These are phyloP conservation scores for Magnolia sinica DNA, from an alignment of 164 flowering plant species.

Conservation along the genomic window DNA sequence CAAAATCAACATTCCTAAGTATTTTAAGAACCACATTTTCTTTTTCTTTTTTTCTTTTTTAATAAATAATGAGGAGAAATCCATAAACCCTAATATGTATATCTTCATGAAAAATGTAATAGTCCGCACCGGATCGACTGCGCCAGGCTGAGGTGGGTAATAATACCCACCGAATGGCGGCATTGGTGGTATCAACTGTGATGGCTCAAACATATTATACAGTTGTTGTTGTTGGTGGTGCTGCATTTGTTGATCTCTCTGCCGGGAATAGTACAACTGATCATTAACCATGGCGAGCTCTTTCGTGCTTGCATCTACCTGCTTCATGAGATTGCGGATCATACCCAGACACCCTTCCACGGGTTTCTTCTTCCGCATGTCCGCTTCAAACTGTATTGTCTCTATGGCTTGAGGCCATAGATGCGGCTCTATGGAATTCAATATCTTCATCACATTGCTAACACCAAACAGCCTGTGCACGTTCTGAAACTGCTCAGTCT, in stretches of 20 bases:
- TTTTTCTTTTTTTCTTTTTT: no score
- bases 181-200: background rate
- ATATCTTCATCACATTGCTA: slow-evolving; percentile 26
- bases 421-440: background rate
- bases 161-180: background rate
- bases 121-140: background rate
- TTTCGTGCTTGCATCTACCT: background rate
- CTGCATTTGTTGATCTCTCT: background rate
- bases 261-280: background rate
- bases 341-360: slow-evolving; percentile 9
- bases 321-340: background rate
- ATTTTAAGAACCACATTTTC: no score
- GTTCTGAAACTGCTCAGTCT: slow-evolving; percentile 16
- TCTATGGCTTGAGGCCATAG: slow-evolving; percentile 16
- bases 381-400: slow-evolving; percentile 24
- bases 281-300: slow-evolving; percentile 1
- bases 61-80: no score
- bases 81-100: no score
- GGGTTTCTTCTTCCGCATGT: slow-evolving; percentile 7
- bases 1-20: no score
- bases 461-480: slow-evolving; percentile 38
- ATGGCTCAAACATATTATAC: background rate
- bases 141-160: background rate
- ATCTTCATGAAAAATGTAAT: no score
- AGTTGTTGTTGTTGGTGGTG: background rate